These are phyloP conservation scores for Colletotrichum tropicale DNA, from an alignment of 2,329 filamentous ascomycete genomes.

Conservation along the genomic window DNA sequence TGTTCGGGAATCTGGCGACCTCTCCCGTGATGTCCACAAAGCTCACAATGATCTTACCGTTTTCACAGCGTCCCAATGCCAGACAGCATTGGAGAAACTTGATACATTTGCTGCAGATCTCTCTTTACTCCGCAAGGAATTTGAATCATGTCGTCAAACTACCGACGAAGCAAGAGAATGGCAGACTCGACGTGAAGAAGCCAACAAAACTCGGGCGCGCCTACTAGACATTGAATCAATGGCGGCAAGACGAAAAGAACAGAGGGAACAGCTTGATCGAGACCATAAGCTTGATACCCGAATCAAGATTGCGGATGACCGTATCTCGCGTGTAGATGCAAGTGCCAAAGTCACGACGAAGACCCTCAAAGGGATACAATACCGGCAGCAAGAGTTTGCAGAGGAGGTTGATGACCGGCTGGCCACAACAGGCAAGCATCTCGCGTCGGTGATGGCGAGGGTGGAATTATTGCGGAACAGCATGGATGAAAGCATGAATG, in stretches of 20 bases:
- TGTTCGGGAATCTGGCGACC: neutral
- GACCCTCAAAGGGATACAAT: neutral
- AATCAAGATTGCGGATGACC: neutral
- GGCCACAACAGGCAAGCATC: neutral
- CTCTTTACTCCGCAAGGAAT: neutral
- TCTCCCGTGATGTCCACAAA: slow-evolving; percentile 3
- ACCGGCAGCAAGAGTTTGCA: neutral
- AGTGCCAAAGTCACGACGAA: neutral
- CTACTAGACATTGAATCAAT: neutral
- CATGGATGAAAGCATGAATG: neutral
- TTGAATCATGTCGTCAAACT: neutral
- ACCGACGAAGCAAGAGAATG: neutral
- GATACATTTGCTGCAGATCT: neutral
- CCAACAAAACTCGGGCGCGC: neutral
- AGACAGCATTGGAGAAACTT: neutral
- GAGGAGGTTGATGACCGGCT: neutral
- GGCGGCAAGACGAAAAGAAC: neutral
- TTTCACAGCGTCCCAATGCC: neutral
- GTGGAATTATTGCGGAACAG: neutral
- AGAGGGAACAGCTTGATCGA: neutral
- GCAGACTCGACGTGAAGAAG: neutral
- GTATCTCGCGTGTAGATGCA: neutral
- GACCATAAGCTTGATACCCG: neutral
- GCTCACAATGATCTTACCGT: slow-evolving; percentile 2
- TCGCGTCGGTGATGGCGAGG: neutral